Conservation (phyloP, 352 stramenopile genomes). For the Phytophthora lateralis region DNA sequence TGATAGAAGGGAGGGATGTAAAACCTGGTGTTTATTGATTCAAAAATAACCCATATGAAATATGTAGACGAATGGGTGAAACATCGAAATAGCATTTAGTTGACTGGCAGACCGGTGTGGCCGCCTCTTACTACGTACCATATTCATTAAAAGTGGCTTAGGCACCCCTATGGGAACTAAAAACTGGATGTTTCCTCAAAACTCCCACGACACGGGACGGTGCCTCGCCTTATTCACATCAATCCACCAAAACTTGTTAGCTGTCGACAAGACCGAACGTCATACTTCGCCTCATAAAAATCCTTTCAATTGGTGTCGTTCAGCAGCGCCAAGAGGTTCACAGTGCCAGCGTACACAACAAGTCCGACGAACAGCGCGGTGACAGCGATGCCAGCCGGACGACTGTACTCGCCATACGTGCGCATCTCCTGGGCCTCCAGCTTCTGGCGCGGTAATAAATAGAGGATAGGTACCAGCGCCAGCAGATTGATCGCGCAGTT, state of each 20-base stretch:
- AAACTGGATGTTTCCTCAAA: conserved; percentile 16
- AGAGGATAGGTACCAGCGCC: conserved; percentile 57
- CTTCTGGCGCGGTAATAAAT: conserved; percentile 74
- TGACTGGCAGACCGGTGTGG: too few species aligned
- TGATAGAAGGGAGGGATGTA: background rate
- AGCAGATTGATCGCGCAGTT: conserved; percentile 60
- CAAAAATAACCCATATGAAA: too few species aligned
- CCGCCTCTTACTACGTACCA: too few species aligned
- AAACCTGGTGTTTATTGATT: background rate
- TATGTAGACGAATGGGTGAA: too few species aligned
- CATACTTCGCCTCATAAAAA: conserved; percentile 15
- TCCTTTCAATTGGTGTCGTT: conserved; percentile 35
- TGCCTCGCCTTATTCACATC: conserved; percentile 21
- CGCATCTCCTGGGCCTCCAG: conserved; percentile 68
- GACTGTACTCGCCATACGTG: conserved; percentile 56
- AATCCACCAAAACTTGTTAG: conserved; percentile 21
- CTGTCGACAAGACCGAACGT: background rate
- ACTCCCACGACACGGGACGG: conserved; percentile 14
- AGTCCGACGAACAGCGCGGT: conserved; percentile 48
- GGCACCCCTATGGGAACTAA: conserved; percentile 8
- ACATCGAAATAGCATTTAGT: too few species aligned
- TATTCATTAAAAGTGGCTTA: conserved; percentile 25
- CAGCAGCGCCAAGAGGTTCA: conserved; percentile 50
- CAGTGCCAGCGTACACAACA: conserved; percentile 41
- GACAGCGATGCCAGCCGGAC: conserved; percentile 44